Percentiles rank a stretch among this genome's conserved stretches.
phyloP scores from a whole-genome alignment of 139 green algal genomes.

The Protoeuglena noctilucae region DNA sequence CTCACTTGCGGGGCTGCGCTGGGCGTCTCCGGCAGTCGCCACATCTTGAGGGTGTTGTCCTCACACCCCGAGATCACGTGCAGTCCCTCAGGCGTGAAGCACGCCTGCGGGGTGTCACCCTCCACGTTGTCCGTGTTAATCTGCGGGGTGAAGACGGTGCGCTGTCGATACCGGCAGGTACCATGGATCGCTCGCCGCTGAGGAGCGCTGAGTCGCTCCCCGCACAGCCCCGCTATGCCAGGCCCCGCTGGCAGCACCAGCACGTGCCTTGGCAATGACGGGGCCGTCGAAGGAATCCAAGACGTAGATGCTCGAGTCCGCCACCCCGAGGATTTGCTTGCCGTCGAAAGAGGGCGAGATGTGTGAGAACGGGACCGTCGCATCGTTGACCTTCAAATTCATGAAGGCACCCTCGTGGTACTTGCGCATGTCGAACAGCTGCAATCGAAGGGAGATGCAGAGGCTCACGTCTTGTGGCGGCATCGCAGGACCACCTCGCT shows the following conservation, averaged over 20 bases:
- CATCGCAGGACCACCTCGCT: background rate
- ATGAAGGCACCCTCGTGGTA: constrained; percentile 72
- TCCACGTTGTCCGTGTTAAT: constrained; percentile 22
- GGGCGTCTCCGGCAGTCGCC: constrained; percentile 7
- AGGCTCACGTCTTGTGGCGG: background rate
- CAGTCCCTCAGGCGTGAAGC: constrained; percentile 56
- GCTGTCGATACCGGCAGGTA: background rate
- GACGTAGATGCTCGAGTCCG: constrained; percentile 40
- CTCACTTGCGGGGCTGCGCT: constrained; percentile 23
- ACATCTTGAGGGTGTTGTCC: constrained; percentile 46
- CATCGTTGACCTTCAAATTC: constrained; percentile 26
- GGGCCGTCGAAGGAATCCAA: constrained; percentile 59
- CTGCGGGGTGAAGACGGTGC: background rate
- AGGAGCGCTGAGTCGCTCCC: background rate
- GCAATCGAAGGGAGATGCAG: constrained; percentile 10
- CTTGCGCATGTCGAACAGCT: constrained; percentile 65
- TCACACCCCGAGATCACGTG: constrained; percentile 56
- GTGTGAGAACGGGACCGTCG: constrained; percentile 7
- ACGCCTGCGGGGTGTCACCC: constrained; percentile 33
- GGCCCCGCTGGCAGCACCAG: background rate
- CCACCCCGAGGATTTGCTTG: constrained; percentile 46
- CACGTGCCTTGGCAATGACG: background rate
- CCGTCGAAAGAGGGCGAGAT: constrained; percentile 67
- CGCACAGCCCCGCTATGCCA: background rate
- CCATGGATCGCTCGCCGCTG: background rate